Percentiles rank a stretch among this genome's conserved stretches.
Conservation (phyloP, 495 filamentous ascomycete genomes). For the Penicillium tannophilum region DNA sequence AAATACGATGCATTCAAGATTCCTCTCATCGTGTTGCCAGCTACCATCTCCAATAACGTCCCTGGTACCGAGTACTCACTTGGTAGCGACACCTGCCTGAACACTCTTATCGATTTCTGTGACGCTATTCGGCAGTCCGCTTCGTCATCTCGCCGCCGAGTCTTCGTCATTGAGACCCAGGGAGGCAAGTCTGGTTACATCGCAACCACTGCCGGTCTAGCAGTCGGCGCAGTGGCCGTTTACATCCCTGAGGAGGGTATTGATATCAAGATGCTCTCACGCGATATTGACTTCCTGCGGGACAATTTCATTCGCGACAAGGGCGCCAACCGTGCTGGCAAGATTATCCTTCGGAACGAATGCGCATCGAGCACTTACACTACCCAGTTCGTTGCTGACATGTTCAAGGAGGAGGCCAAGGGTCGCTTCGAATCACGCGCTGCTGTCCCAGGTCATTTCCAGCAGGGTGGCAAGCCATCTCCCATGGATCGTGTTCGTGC, state of each 20-base stretch:
- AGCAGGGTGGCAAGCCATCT: conserved; percentile 91
- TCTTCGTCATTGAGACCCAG: conserved; percentile 98
- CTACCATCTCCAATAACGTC: conserved; percentile 99
- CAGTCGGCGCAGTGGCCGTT: conserved; percentile 89
- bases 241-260: conserved; percentile 98
- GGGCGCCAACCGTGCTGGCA: conserved; percentile 88
- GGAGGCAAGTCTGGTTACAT: conserved; percentile 94
- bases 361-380: conserved; percentile 86
- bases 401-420: conserved; percentile 91
- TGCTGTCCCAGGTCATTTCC: conserved; percentile 94
- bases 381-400: conserved; percentile 89
- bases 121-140: conserved; percentile 97
- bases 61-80: conserved; percentile 97
- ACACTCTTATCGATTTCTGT: conserved; percentile 94
- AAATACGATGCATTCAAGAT: conserved; percentile 86
- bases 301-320: conserved; percentile 82
- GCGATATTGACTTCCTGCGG: conserved; percentile 88
- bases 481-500: conserved; percentile 96
- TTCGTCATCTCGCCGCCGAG: conserved; percentile 84
- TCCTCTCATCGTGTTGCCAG: conserved; percentile 87
- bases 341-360: conserved; percentile 93
- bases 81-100: conserved; percentile 95
- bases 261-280: conserved; percentile 86
- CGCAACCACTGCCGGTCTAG: conserved; percentile 84
- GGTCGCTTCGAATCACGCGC: conserved; percentile 92